Base-by-base conservation (phyloP, 768 basidiomycete species). In the Rhizopogon roseolus region DNA sequence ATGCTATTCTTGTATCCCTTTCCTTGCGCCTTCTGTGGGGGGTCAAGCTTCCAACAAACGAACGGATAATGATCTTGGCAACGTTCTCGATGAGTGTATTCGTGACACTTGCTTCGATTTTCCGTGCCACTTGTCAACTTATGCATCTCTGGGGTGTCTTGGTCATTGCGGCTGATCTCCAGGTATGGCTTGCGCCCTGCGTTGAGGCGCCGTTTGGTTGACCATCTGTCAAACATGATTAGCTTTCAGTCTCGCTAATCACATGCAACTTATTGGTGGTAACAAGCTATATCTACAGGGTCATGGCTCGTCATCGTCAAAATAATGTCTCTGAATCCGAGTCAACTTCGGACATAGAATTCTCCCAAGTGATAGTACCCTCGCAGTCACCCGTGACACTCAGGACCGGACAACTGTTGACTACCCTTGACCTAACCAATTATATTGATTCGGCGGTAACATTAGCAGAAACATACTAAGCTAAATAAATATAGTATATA, bases 51-150 rank as follows among this genome's bases (percentile, higher is more conserved):
- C 73, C 76, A 5, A 62, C 69, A 1, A 73, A 73, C 22, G 58
- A 69, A 27, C 71, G 73, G n/a, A 66, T 78, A 38, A 70, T 76
- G 55, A 60, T 80, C 50, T 49, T 67, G 11, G 56, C 60, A 0
- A 78, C 81, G 46, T 81, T 83, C 63, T 81, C 81, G 9, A 73
- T 81, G 9, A 79, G 79, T 49, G 73, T 81, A 53, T 64, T 76
- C 49, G 81, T 79, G 6, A 81, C 75, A 7, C 59, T 76, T 37
- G 73, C 73, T 46, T 72, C 69, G 49, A 61, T 68, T 11, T 73
- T 80, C 2, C 80, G 81, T 44, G 76, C 75, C 0, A 61, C 50
- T 4, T 68, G 67, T 28, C 71, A 74, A 57, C 74, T 82, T 49
- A 63, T 75, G 19, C 58, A 44, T 1, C 22, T 42, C 7, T 6